A percentile compares a stretch with the other conserved stretches of the same genome.
Conservation (phyloP, 169 alveolate genomes). For the Plasmodium gallinaceum region DNA sequence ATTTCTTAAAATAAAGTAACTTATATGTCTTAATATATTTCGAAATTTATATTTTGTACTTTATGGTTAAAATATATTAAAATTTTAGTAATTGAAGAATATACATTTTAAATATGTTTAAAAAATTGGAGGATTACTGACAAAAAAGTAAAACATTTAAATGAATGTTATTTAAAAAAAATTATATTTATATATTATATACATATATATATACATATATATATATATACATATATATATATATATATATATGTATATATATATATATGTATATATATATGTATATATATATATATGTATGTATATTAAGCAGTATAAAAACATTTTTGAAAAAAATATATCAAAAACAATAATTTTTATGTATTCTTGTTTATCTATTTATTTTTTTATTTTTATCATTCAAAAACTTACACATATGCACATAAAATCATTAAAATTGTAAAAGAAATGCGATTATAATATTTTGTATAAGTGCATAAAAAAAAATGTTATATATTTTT, state of each 20-base stretch:
- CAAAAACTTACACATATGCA: constrained; percentile 5
- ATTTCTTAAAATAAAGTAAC: too few relatives aligned
- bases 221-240: constrained; percentile 10
- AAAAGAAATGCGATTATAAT: constrained; percentile 7
- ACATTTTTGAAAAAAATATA: background rate
- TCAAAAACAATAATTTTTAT: background rate
- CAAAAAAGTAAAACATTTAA: constrained; percentile 20
- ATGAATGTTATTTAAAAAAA: constrained; percentile 18
- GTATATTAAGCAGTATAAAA: background rate
- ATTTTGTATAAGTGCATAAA: constrained; percentile 11
- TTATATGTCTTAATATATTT: background rate
- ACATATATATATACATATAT: constrained; percentile 10
- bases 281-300: constrained; percentile 15
- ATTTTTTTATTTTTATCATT: background rate
- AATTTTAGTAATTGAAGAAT: constrained; percentile 1
- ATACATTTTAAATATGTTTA: constrained; percentile 24
- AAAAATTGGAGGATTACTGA: constrained; percentile 15
- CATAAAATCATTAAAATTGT: constrained; percentile 16
- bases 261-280: constrained; percentile 9
- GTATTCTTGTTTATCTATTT: background rate
- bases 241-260: constrained; percentile 11
- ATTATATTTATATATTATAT: constrained; percentile 5
- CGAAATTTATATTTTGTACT: background rate
- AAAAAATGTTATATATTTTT: constrained; percentile 14
- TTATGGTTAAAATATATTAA: too few relatives aligned